Evolutionary conservation across 768 basidiomycete species (phyloP), one percentile per base, ranked within the genome.

Genomic region (Russula vinacea): DNA sequence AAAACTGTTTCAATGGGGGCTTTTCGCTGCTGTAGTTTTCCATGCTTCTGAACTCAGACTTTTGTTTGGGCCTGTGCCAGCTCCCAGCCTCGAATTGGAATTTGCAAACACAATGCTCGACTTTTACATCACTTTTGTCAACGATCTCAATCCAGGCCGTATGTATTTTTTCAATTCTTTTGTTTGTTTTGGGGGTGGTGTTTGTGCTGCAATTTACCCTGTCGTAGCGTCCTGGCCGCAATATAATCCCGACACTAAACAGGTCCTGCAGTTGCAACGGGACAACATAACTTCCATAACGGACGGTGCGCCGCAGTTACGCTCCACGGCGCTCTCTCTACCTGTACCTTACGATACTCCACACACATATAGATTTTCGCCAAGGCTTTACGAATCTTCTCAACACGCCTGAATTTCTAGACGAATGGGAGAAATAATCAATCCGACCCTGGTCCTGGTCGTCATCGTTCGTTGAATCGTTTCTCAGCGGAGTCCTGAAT

Each of bases 121-220:
- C 65, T 83, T 82, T 58, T 86, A 81, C 67, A 76, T 86, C 73
- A 80, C 78, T 56, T 86, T 86, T 67, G 75, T 84, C 22, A 74
- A 79, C 67, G 82, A 85, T 66, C 75, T 85, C 56, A 76, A 79
- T 62, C 85, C 84, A 4, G 84, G 84, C 42, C 52, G 84, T 85
- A 63, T 29, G 79, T 73, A 9, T n/a, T n/a, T 26, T 9, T 16
- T 17, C 26, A n/a, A 29, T 53, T 19, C 29, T 16, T 22, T 13
- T 62, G 29, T 22, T 13, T 62, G 29, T 22, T 35, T 44, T 32
- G 33, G 17, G 29, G 45, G 49, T 44, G 26, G 39, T 52, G 32
- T 10, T 10, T 52, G 19, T 26, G 16, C 8, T 26, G 50, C 42
- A n/a, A 16, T 19, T 17, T 56, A 53, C 37, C 29, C 60, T 24